Evolutionary conservation across 495 filamentous ascomycete genomes (phyloP).

Genomic region (Symbiotaphrina buchneri): DNA sequence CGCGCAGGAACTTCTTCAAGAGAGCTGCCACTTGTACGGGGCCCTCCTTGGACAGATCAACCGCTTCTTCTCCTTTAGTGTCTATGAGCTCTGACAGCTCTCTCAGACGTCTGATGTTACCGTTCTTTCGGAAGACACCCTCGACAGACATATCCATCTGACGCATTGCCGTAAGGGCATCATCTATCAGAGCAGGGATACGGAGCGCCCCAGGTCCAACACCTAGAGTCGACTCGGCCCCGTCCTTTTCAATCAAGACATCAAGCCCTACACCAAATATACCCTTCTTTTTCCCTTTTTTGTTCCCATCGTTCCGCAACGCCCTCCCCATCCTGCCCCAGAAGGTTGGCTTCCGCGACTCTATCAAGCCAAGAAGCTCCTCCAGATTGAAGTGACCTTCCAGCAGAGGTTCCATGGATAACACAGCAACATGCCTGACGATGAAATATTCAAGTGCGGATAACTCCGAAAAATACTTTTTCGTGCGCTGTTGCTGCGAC

Average conservation of each 20-base stretch:
- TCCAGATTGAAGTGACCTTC: constrained; percentile 81
- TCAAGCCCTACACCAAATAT: constrained; percentile 79
- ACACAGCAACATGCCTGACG: constrained; percentile 79
- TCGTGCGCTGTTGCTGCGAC: constrained; percentile 28
- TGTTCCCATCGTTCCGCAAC: constrained; percentile 62
- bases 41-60: constrained; percentile 63
- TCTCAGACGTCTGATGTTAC: constrained; percentile 78
- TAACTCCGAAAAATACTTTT: constrained; percentile 88
- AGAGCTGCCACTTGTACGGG: constrained; percentile 89
- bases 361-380: constrained; percentile 85
- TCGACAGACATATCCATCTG: constrained; percentile 99
- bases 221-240: constrained; percentile 86
- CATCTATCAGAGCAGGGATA: constrained; percentile 76
- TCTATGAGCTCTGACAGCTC: constrained; percentile 72
- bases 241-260: constrained; percentile 72
- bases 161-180: constrained; percentile 78
- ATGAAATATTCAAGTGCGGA: constrained; percentile 95
- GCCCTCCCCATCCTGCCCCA: constrained; percentile 97
- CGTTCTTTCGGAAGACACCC: constrained; percentile 97
- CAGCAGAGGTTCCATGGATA: constrained; percentile 86
- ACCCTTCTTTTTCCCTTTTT: constrained; percentile 73
- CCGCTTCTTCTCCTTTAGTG: constrained; percentile 49
- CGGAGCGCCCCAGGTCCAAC: constrained; percentile 78
- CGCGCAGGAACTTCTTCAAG: constrained; percentile 84
- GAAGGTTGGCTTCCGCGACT: constrained; percentile 79